Conservation (phyloP, 2,329 filamentous ascomycete species). For the Aspergillus viridinutans region DNA sequence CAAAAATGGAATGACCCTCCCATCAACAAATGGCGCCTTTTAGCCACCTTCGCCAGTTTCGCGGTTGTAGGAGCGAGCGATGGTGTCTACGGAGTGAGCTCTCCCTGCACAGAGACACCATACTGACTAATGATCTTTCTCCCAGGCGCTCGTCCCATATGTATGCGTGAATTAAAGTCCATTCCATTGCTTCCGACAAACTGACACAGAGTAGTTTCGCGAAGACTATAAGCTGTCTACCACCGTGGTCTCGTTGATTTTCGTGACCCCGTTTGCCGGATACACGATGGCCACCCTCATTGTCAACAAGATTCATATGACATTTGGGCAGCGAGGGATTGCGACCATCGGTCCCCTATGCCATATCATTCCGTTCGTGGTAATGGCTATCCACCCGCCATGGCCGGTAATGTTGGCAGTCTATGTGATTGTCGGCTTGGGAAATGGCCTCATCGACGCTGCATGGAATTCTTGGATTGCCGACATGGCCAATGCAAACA, state of each 20-base stretch:
- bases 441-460: conserved; percentile 43
- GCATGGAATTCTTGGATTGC: conserved; percentile 62
- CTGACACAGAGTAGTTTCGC: not conserved
- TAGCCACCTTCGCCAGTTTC: conserved; percentile 50
- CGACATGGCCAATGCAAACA: conserved; percentile 67
- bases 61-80: conserved; percentile 54
- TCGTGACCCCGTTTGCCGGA: conserved; percentile 47
- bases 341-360: conserved; percentile 53
- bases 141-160: conserved; percentile 46
- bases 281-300: conserved; percentile 45
- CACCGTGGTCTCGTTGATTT: conserved; percentile 46
- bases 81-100: conserved; percentile 51
- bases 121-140: conserved; percentile 5
- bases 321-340: conserved; percentile 65
- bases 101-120: not conserved
- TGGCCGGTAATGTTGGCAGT: conserved; percentile 32
- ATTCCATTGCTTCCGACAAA: not conserved
- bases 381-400: conserved; percentile 29
- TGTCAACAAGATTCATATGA: conserved; percentile 42
- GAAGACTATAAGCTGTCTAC: conserved; percentile 6
- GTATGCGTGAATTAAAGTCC: conserved; percentile 25
- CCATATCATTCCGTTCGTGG: conserved; percentile 27
- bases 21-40: conserved; percentile 15
- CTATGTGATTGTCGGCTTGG: conserved; percentile 35
- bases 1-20: conserved; percentile 16